A percentile compares a stretch with the other conserved stretches of the same genome.
Conservation (phyloP, 192 early-diverging fungal genomes). For the Neocallimastix lanati region DNA sequence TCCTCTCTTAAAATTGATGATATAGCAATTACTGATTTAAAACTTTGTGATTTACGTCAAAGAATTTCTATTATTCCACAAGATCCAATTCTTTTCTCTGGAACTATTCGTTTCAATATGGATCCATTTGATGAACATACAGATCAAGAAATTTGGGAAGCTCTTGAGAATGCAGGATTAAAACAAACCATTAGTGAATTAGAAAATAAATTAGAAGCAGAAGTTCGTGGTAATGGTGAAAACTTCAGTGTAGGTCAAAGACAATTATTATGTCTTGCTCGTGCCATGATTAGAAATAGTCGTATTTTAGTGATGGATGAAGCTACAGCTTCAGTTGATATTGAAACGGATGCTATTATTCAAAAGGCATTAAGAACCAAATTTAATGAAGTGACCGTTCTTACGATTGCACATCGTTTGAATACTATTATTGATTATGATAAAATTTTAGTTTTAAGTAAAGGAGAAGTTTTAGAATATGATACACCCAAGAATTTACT, state of each 20-base stretch:
- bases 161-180: conserved; percentile 20
- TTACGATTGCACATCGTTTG: conserved; percentile 61
- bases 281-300: conserved; percentile 35
- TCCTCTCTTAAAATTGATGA: conserved; percentile 48
- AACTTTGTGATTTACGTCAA: conserved; percentile 49
- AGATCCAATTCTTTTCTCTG: conserved; percentile 23
- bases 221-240: conserved; percentile 66
- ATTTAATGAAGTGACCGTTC: conserved; percentile 18
- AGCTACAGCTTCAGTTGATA: conserved; percentile 34
- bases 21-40: conserved; percentile 31
- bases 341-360: conserved; percentile 60
- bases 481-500: conserved; percentile 19
- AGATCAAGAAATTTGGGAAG: conserved; percentile 46
- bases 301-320: background rate
- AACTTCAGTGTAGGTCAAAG: conserved; percentile 69
- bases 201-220: conserved; percentile 41
- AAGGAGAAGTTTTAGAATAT: conserved; percentile 24
- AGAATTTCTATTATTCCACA: conserved; percentile 67
- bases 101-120: conserved; percentile 30
- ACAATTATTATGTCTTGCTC: conserved; percentile 63
- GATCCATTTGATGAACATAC: conserved; percentile 27
- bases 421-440: conserved; percentile 45
- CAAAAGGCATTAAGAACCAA: conserved; percentile 39
- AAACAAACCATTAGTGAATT: conserved; percentile 2
- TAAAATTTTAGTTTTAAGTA: conserved; percentile 15